Evolutionary conservation across 164 flowering plant genomes (phyloP).

Genomic region (Liquidambar formosana): DNA sequence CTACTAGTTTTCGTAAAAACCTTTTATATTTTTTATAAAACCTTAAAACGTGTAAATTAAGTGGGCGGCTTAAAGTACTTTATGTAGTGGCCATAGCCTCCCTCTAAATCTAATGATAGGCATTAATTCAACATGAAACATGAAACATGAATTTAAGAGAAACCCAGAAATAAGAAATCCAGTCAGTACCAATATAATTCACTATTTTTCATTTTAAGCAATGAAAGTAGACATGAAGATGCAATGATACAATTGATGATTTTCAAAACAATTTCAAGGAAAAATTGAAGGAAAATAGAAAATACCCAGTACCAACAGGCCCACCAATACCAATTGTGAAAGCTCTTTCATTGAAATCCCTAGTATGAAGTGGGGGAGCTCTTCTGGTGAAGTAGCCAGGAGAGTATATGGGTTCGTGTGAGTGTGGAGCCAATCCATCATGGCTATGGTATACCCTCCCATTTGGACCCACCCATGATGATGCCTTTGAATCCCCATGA

Average conservation of each 20-base stretch:
- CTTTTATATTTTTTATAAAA: too few species aligned
- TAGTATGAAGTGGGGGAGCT: conserved; percentile 62
- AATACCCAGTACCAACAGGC: conserved; percentile 97
- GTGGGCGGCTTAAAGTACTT: too few species aligned
- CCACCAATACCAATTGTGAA: conserved; percentile 98
- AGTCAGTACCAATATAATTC: not conserved
- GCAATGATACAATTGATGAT: not conserved
- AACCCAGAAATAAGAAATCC: too few species aligned
- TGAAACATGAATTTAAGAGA: too few species aligned
- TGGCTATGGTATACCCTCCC: conserved; percentile 91
- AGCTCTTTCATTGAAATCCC: conserved; percentile 86
- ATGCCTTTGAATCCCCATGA: conserved; percentile 21
- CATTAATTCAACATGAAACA: too few species aligned
- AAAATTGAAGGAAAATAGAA: not conserved
- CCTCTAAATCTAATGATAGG: too few species aligned
- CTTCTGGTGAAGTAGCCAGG: conserved; percentile 88
- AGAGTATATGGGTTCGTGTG: conserved; percentile 94
- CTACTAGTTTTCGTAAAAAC: too few species aligned
- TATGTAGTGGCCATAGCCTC: too few species aligned
- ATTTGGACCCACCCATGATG: conserved; percentile 75
- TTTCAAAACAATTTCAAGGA: not conserved
- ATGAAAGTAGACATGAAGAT: not conserved
- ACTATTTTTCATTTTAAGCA: not conserved
- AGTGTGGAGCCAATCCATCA: conserved; percentile 95
- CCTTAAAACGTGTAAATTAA: too few species aligned